phyloP scores from a whole-genome alignment of 78 protist genomes.

The Dictyostelium capitatum region DNA sequence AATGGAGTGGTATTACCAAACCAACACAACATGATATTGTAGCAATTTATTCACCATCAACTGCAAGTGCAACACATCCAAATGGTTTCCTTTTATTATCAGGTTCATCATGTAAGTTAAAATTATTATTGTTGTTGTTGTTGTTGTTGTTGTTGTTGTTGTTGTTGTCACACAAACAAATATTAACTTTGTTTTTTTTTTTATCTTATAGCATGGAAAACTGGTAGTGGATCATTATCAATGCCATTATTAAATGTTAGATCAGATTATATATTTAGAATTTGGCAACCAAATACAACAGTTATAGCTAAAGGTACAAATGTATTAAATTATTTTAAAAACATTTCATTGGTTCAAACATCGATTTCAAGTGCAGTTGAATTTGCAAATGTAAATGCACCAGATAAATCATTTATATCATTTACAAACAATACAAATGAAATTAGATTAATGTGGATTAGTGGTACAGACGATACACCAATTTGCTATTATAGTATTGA shows the following conservation, averaged over 20 bases:
- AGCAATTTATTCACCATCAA: constrained; percentile 78
- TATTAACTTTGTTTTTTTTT: not conserved
- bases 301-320: constrained; percentile 1
- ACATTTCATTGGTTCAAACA: constrained; percentile 4
- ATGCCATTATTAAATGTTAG: constrained; percentile 69
- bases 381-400: constrained; percentile 46
- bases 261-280: constrained; percentile 49
- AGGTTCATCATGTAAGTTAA: constrained; percentile 41
- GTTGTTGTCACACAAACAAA: too few species aligned
- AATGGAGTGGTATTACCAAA: constrained; percentile 41
- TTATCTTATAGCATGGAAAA: constrained; percentile 32
- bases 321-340: not conserved
- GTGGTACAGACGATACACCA: constrained; percentile 34
- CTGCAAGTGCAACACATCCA: constrained; percentile 19
- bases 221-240: constrained; percentile 37
- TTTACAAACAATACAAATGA: constrained; percentile 33
- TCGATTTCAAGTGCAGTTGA: constrained; percentile 19
- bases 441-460: constrained; percentile 57
- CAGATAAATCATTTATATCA: constrained; percentile 48
- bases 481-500: constrained; percentile 12
- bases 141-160: too few species aligned
- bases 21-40: constrained; percentile 40
- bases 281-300: constrained; percentile 39
- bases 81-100: constrained; percentile 35
- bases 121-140: not conserved